Base-by-base conservation (phyloP, 768 basidiomycete genomes). In the Clitopilus passeckerianus region DNA sequence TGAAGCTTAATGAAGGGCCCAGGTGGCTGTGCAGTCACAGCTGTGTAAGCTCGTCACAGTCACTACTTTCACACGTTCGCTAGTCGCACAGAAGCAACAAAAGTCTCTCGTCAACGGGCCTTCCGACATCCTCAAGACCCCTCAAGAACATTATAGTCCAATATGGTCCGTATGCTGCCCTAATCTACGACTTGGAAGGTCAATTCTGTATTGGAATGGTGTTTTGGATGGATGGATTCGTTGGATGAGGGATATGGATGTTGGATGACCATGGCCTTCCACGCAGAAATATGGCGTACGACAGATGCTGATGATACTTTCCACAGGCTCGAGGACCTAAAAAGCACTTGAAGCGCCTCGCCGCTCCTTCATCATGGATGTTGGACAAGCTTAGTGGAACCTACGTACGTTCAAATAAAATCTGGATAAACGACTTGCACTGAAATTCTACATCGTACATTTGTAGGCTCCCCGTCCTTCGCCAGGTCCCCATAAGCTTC, bases 321-420 rank as follows among this genome's bases (percentile, higher is more conserved):
- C 65, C 66, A 20, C 66, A 97, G 95, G 94, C 86, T 72, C 90
- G 95, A 76, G 95, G 95, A 87, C 95, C 95, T 64, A 97, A 92
- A 90, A 97, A 97, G 80, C 95, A 98, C 74, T 86, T 98, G 81
- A 98, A 98, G 86, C 91, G 96, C 72, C 86, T 98, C 61, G 87
- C 89, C 66, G 97, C 97, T 62, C 97, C 97, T 64, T 96, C 94
- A 53, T 90, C 93, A 81, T 99, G 97, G 97, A 98, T 99, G 95
- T 85, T 99, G 64, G 94, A 98, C 84, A 99, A 99, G 82, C 78
- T 99, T 70, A 88, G 91, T 77, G 93, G 93, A 61, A 94, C 93
- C 66, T 96, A 93, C 69, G 93, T 94, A 77, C 74, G 90, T 61
- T 60, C 27, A 3, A 53, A 68, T 53, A 30, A 60, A 57, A n/a